These are phyloP conservation scores for Gossypium mustelinum DNA, from an alignment of 345 rosid genomes.

Conservation along the genomic window DNA sequence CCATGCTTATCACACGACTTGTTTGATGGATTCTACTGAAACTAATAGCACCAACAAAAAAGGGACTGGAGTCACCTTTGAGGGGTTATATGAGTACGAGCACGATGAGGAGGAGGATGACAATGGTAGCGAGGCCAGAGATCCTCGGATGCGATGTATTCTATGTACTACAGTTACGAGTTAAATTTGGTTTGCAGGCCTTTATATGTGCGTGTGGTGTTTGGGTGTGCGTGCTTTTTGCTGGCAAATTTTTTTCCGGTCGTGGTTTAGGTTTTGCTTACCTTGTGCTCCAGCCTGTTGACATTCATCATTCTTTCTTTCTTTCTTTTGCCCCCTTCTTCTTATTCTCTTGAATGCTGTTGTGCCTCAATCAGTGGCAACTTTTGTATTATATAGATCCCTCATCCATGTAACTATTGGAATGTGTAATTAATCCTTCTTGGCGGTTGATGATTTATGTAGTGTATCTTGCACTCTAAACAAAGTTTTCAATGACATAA, in stretches of 20 bases:
- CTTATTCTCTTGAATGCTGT: background rate
- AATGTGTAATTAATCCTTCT: conserved; percentile 16
- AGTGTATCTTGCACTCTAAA: background rate
- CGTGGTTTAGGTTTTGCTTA: background rate
- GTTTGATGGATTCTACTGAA: conserved; percentile 77
- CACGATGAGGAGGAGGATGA: conserved; percentile 43
- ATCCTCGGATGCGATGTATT: conserved; percentile 70
- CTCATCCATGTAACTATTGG: conserved; percentile 12
- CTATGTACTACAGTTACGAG: conserved; percentile 90
- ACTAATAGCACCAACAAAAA: conserved; percentile 39
- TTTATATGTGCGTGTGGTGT: background rate
- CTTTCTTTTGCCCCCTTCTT: background rate
- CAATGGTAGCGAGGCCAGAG: conserved; percentile 38
- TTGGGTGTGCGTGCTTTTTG: background rate
- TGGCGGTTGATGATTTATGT: conserved; percentile 11
- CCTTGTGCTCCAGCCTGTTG: background rate
- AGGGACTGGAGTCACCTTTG: conserved; percentile 27
- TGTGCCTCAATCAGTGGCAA: conserved; percentile 1
- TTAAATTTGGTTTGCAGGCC: conserved; percentile 31
- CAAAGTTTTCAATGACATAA: background rate
- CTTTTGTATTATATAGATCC: background rate
- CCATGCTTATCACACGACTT: conserved; percentile 79
- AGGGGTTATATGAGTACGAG: conserved; percentile 26
- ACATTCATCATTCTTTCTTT: background rate
- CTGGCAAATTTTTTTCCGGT: background rate